A percentile compares a stretch with the other conserved stretches of the same genome.
phyloP scores from a whole-genome alignment of 768 basidiomycete species.

The Rhodotorula graminis region DNA sequence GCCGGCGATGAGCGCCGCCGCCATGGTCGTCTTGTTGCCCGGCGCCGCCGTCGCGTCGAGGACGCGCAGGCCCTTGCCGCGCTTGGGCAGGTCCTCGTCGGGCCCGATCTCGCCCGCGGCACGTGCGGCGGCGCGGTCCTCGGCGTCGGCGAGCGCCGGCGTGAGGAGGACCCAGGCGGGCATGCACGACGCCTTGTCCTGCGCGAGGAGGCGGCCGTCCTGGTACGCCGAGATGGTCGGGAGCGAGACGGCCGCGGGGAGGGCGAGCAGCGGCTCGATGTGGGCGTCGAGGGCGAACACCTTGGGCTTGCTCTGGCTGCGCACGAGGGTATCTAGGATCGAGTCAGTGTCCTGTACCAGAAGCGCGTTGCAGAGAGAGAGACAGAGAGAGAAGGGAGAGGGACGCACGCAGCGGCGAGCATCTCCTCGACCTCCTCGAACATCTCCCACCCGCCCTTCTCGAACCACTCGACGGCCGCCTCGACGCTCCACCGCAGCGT shows the following conservation, averaged over 20 bases:
- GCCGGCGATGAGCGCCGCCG: constrained; percentile 73
- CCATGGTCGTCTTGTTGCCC: constrained; percentile 93
- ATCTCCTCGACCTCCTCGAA: constrained; percentile 37
- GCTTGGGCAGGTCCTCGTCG: constrained; percentile 12
- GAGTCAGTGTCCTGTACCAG: constrained; percentile 6
- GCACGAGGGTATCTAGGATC: background rate
- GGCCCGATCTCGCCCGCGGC: background rate
- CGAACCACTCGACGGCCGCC: constrained; percentile 56
- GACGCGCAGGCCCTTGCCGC: constrained; percentile 50
- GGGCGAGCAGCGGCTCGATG: constrained; percentile 72
- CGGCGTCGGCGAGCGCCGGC: constrained; percentile 52
- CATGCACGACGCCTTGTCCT: constrained; percentile 98
- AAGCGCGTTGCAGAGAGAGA: background rate
- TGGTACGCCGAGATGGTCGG: constrained; percentile 68
- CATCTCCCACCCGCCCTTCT: constrained; percentile 36
- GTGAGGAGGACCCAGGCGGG: constrained; percentile 82
- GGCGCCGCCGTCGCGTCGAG: constrained; percentile 96
- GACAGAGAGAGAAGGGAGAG: background rate
- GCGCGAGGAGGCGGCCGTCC: constrained; percentile 78
- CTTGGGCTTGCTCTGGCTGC: constrained; percentile 47
- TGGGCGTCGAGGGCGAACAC: constrained; percentile 71
- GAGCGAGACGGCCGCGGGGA: constrained; percentile 60
- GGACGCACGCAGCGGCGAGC: constrained; percentile 35
- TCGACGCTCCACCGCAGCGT: constrained; percentile 62
- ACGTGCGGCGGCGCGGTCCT: constrained; percentile 1